These are phyloP conservation scores for Baorangia bicolor DNA, from an alignment of 768 basidiomycete species.

Conservation along the genomic window DNA sequence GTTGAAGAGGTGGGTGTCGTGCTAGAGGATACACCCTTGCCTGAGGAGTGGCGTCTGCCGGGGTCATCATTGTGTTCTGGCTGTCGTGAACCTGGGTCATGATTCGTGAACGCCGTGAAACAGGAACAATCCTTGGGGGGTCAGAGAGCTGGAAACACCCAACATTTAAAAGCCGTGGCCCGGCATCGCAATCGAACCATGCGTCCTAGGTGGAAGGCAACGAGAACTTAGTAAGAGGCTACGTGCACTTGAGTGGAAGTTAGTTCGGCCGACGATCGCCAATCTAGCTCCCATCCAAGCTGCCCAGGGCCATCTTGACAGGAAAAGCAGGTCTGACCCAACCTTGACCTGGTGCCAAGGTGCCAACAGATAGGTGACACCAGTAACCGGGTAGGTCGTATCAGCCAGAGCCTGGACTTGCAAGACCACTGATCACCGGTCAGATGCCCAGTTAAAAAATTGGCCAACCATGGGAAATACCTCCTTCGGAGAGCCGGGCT, in stretches of 20 bases:
- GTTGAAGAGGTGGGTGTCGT: background rate
- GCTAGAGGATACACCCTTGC: background rate
- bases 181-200: background rate
- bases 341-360: background rate
- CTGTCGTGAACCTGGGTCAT: conserved; percentile 6
- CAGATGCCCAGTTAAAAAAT: background rate
- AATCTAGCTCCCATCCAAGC: background rate
- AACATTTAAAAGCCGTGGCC: conserved; percentile 2
- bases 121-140: background rate
- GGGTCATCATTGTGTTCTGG: background rate
- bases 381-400: background rate
- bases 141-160: background rate
- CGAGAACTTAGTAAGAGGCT: background rate
- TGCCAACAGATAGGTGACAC: background rate
- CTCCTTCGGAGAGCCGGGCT: background rate
- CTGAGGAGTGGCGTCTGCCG: background rate
- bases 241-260: background rate
- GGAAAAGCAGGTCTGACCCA: background rate
- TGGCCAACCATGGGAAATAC: background rate
- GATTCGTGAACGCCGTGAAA: background rate
- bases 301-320: no score
- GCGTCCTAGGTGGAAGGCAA: background rate
- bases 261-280: conserved; percentile 10
- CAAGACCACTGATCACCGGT: background rate
- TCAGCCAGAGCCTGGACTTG: background rate